These are phyloP conservation scores for Penicillium bovifimosum DNA, from an alignment of 495 filamentous ascomycete genomes.

Conservation along the genomic window DNA sequence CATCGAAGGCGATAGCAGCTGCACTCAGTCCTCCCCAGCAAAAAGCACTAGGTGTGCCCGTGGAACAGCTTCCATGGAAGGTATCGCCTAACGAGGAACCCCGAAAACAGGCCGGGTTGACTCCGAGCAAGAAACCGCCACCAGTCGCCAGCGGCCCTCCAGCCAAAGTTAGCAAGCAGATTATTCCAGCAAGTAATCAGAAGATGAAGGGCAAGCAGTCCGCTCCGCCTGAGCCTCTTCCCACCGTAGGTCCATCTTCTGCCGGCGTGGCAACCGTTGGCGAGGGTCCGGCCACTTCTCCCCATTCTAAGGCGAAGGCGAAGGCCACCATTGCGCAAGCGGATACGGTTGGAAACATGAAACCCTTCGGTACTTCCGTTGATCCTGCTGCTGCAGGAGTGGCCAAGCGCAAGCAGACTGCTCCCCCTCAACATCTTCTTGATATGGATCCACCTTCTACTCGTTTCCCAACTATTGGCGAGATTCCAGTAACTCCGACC, in stretches of 20 bases:
- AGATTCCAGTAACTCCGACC: too few relatives aligned
- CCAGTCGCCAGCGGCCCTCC: neutral
- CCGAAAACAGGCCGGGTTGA: neutral
- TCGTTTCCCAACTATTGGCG: too few relatives aligned
- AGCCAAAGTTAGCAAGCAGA: neutral
- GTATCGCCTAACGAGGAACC: neutral
- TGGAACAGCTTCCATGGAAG: neutral
- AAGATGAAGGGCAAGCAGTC: neutral
- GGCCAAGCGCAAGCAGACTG: neutral
- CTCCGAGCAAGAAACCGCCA: neutral
- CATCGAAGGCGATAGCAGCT: neutral
- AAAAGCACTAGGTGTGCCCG: neutral
- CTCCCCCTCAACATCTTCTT: neutral
- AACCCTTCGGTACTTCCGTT: too few relatives aligned
- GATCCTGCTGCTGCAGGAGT: too few relatives aligned
- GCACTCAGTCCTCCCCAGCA: neutral
- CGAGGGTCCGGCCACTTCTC: too few relatives aligned
- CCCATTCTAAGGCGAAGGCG: neutral
- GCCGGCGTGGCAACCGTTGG: too few relatives aligned
- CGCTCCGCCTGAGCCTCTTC: neutral
- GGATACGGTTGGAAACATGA: too few relatives aligned
- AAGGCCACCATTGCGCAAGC: too few relatives aligned
- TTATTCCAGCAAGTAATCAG: neutral
- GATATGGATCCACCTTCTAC: neutral
- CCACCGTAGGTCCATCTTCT: neutral